A percentile compares a stretch with the other conserved stretches of the same genome.
phyloP scores from a whole-genome alignment of 176 grass and related monocot genomes.

The Puya raimondii region DNA sequence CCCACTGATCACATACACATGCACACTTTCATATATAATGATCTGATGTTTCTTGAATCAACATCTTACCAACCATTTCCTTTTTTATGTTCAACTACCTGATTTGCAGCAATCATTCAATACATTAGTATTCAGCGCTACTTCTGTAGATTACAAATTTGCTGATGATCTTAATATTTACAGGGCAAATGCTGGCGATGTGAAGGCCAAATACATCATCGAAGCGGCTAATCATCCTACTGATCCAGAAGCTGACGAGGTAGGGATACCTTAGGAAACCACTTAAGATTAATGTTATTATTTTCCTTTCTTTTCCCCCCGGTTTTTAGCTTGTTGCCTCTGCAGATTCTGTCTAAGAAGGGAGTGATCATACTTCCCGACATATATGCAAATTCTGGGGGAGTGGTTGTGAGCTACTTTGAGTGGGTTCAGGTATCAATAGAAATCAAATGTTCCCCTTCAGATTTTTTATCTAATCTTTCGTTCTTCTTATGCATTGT shows the following conservation, averaged over 20 bases:
- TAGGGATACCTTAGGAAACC: conserved; percentile 13
- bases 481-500: not conserved
- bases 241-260: conserved; percentile 97
- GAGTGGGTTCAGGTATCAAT: conserved; percentile 97
- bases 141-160: too few species aligned
- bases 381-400: conserved; percentile 92
- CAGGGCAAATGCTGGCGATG: conserved; percentile 81
- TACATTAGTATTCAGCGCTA: not conserved
- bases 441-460: not conserved
- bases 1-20: too few species aligned
- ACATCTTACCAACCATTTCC: not conserved
- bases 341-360: conserved; percentile 81
- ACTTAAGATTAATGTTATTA: not conserved
- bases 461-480: not conserved
- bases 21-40: not conserved
- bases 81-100: not conserved
- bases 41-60: not conserved
- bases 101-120: not conserved
- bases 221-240: conserved; percentile 98
- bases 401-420: conserved; percentile 95
- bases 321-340: conserved; percentile 3
- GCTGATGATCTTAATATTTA: conserved; percentile 19
- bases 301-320: not conserved
- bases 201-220: conserved; percentile 91
- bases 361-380: conserved; percentile 79